Evolutionary conservation across 768 basidiomycete genomes (phyloP).

Genomic region (Suillus bovinus): DNA sequence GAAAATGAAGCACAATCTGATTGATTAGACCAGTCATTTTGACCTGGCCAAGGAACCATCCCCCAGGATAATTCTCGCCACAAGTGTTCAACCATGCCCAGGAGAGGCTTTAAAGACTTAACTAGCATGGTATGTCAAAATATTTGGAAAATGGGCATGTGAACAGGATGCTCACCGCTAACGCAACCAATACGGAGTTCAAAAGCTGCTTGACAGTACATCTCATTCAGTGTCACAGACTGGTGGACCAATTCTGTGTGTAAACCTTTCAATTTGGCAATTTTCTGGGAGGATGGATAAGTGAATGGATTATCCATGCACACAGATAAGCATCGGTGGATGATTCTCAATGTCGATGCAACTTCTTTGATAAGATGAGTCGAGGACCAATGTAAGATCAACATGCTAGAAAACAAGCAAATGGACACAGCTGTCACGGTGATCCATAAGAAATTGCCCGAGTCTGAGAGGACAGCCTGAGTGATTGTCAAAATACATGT

Average conservation of each 20-base stretch:
- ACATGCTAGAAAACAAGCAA: slow-evolving; percentile 38
- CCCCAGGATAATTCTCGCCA: slow-evolving; percentile 48
- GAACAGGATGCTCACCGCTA: slow-evolving; percentile 33
- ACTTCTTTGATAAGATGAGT: slow-evolving; percentile 44
- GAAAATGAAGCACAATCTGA: slow-evolving; percentile 13
- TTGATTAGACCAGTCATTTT: no score
- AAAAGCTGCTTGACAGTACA: slow-evolving; percentile 46
- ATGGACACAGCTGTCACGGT: slow-evolving; percentile 39
- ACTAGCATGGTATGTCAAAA: slow-evolving; percentile 26
- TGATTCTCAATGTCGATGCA: slow-evolving; percentile 32
- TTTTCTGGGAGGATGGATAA: slow-evolving; percentile 15
- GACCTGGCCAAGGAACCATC: slow-evolving; percentile 23
- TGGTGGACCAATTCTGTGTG: slow-evolving; percentile 32
- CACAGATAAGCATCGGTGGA: slow-evolving; percentile 36
- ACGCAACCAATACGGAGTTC: slow-evolving; percentile 47
- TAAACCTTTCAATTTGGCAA: slow-evolving; percentile 18
- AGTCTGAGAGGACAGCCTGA: slow-evolving; percentile 27
- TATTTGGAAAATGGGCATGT: background rate
- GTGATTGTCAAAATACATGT: background rate
- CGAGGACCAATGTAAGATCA: slow-evolving; percentile 42
- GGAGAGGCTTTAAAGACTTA: slow-evolving; percentile 43
- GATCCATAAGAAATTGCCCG: slow-evolving; percentile 42
- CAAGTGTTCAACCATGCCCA: slow-evolving; percentile 44
- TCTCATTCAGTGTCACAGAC: slow-evolving; percentile 40
- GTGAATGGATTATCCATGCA: slow-evolving; percentile 30